Evolutionary conservation across 495 filamentous ascomycete genomes (phyloP), one percentile per base, ranked within the genome.

Genomic region (Massariosphaeria phaeospora): DNA sequence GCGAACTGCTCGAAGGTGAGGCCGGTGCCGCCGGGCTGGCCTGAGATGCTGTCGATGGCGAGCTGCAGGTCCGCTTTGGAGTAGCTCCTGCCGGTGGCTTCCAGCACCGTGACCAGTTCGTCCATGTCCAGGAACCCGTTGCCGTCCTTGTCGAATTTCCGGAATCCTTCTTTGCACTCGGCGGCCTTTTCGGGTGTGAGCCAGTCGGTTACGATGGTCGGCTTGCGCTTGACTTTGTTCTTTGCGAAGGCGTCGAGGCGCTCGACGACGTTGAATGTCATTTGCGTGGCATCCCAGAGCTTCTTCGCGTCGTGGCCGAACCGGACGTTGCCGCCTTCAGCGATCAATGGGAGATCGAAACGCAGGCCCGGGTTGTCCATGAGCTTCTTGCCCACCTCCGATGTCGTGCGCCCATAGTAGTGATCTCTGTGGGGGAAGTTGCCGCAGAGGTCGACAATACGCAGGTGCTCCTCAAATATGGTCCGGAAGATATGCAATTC

Each of bases 131-230:
- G 34, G 40, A 55, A 55, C 9, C 51, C 51, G 18, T 55, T 55
- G 12, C 51, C 51, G 39, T 55, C 51, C 29, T 55, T 55, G 40
- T 55, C 51, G 26, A 55, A 55, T 33, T 45, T 47, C 9, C 51
- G 51, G 40, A 55, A 55, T 11, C 33, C 42, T 30, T 55, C 51
- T 1, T 30, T 40, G n/a, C 51, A 55, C 30, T 55, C 51, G 29
- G 51, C 51, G 12, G 42, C 51, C 21, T 55, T 52, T 24, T 52
- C 48, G 8, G 35, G 35, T 9, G 48, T 41, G 15, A 52, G 38
- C 48, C 48, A 52, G n/a, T 52, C 48, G 2, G 48, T 52, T 4
- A 52, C 35, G 5, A 41, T 35, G 7, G 48, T 42, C 18, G 23
- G 23, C 48, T 42, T 52, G 35, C 35, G 27, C 38, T 21, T 42